A percentile compares a stretch with the other conserved stretches of the same genome.
Evolutionary conservation across 805 yeast genomes (phyloP).

Genomic region (Lachancea kluyveri): DNA sequence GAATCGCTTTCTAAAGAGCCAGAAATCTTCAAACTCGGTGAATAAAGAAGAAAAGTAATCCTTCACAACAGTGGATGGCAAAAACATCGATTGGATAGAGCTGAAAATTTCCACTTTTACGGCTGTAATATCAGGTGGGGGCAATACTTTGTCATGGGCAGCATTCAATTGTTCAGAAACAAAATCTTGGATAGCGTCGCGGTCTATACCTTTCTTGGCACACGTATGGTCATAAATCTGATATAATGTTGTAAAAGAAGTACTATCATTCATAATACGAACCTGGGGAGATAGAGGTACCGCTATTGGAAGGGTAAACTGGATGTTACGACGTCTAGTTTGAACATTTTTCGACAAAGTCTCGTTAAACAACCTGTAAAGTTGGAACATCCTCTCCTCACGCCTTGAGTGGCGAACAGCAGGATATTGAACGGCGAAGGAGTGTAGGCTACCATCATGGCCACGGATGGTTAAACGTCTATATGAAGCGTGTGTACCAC

Average conservation of each 20-base stretch:
- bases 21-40: constrained; percentile 83
- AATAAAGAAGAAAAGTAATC: constrained; percentile 69
- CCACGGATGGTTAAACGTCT: constrained; percentile 87
- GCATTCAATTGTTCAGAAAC: constrained; percentile 81
- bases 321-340: constrained; percentile 77
- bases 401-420: constrained; percentile 96
- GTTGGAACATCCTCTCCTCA: constrained; percentile 89
- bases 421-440: constrained; percentile 95
- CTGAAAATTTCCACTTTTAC: constrained; percentile 86
- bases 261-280: constrained; percentile 78
- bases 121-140: constrained; percentile 86
- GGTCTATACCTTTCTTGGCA: constrained; percentile 57
- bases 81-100: constrained; percentile 80
- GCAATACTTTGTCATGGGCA: constrained; percentile 88
- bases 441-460: constrained; percentile 84
- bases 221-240: constrained; percentile 86
- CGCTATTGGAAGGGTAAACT: constrained; percentile 83
- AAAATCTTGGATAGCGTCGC: constrained; percentile 87
- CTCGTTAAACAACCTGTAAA: constrained; percentile 84
- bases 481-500: constrained; percentile 88
- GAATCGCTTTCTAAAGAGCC: constrained; percentile 95
- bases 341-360: constrained; percentile 77
- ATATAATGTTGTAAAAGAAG: constrained; percentile 69
- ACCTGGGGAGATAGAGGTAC: constrained; percentile 94
- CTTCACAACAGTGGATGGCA: constrained; percentile 77